A percentile compares a stretch with the other conserved stretches of the same genome.
Evolutionary conservation across 495 filamentous ascomycete species (phyloP).

Genomic region (Elaphomyces granulatus): DNA sequence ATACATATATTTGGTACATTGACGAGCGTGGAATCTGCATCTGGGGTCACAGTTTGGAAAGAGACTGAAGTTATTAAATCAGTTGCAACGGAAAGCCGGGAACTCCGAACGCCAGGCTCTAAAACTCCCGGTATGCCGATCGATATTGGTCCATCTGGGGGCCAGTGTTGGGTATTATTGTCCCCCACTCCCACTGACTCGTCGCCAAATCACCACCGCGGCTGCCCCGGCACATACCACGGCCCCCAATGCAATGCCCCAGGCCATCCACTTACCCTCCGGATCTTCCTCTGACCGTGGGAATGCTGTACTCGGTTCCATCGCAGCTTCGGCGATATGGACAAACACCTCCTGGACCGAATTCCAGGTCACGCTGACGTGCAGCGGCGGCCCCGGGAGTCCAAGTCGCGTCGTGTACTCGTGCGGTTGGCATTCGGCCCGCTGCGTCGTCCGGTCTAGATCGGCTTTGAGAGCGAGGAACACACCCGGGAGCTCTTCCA

Average conservation of each 20-base stretch:
- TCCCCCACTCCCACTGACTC: constrained; percentile 30
- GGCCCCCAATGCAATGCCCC: constrained; percentile 76
- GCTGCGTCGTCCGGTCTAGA: constrained; percentile 82
- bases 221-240: constrained; percentile 69
- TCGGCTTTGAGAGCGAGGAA: constrained; percentile 92
- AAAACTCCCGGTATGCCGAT: too few relatives aligned
- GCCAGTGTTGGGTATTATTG: too few relatives aligned
- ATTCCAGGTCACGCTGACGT: constrained; percentile 86
- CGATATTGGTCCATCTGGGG: too few relatives aligned
- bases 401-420: constrained; percentile 74
- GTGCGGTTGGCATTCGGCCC: constrained; percentile 82
- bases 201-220: constrained; percentile 60
- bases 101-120: too few relatives aligned
- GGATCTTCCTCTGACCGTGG: constrained; percentile 76
- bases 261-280: constrained; percentile 59
- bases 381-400: constrained; percentile 59
- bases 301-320: constrained; percentile 74
- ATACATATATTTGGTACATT: too few relatives aligned
- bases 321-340: constrained; percentile 73
- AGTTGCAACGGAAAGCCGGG: too few relatives aligned
- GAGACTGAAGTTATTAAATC: too few relatives aligned
- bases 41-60: too few relatives aligned
- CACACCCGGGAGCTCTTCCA: constrained; percentile 76
- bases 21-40: too few relatives aligned
- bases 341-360: constrained; percentile 89